Evolutionary conservation across 169 alveolate genomes (phyloP).

Genomic region (Theileria annulata): DNA sequence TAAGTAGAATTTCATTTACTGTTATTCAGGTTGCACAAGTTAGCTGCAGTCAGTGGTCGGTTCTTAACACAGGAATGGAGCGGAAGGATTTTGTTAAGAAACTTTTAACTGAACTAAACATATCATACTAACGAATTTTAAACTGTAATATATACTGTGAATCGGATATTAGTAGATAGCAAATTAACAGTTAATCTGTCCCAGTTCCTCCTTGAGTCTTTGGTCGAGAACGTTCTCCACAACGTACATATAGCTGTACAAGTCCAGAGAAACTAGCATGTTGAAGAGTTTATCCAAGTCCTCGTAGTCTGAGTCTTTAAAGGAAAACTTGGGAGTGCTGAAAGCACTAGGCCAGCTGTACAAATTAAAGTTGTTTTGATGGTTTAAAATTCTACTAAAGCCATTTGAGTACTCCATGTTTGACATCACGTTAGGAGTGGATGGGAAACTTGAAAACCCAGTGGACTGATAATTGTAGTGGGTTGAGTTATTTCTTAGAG

Average conservation of each 20-base stretch:
- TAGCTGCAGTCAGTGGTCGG: constrained; percentile 62
- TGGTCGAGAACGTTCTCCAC: constrained; percentile 63
- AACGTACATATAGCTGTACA: constrained; percentile 43
- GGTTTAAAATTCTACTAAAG: background rate
- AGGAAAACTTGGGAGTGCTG: constrained; percentile 7
- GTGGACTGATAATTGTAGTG: background rate
- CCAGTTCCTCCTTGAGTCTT: constrained; percentile 27
- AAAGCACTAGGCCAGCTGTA: constrained; percentile 40
- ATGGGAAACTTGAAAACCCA: background rate
- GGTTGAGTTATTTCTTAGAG: background rate
- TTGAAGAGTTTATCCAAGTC: constrained; percentile 40
- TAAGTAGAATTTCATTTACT: background rate
- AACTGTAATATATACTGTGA: background rate
- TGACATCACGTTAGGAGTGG: background rate
- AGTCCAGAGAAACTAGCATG: constrained; percentile 46
- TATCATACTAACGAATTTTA: constrained; percentile 12
- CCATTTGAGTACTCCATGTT: background rate
- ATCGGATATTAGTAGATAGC: background rate
- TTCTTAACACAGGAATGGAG: constrained; percentile 27
- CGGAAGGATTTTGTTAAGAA: constrained; percentile 43
- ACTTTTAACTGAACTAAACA: constrained; percentile 27
- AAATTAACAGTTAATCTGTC: background rate
- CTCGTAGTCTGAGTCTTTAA: constrained; percentile 18
- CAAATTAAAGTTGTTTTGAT: background rate
- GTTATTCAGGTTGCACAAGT: constrained; percentile 42